Conservation (phyloP, 441 rosid species). For the Erodium texanum region DNA sequence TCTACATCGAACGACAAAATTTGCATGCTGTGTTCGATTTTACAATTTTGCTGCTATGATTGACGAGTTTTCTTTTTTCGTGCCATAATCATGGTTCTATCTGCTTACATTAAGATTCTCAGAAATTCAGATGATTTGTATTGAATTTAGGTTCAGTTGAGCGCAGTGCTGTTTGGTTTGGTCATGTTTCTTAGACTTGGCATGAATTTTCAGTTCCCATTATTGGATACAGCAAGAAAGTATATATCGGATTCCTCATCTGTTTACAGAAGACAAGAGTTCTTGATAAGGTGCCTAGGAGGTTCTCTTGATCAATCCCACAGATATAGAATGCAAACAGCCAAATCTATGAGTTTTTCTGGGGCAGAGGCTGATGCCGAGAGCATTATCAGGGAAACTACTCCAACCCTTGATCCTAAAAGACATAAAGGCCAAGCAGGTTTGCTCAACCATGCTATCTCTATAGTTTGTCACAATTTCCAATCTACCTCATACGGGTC, state of each 20-base stretch:
- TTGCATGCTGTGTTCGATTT: background rate
- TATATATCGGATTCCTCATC: conserved; percentile 30
- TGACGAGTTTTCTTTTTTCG: no score
- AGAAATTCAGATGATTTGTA: background rate
- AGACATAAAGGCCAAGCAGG: conserved; percentile 96
- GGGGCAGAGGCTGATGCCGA: conserved; percentile 62
- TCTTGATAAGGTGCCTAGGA: conserved; percentile 41
- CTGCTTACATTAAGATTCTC: background rate
- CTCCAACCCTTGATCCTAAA: conserved; percentile 47
- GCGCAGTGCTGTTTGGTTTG: conserved; percentile 8
- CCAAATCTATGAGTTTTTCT: conserved; percentile 18
- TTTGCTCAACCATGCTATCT: conserved; percentile 20
- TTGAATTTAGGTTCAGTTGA: background rate
- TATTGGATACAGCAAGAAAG: conserved; percentile 20
- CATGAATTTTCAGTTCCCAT: conserved; percentile 31
- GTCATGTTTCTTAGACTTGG: conserved; percentile 47
- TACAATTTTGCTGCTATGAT: background rate
- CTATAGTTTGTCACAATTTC: background rate
- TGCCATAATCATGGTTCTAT: background rate
- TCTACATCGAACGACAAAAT: background rate
- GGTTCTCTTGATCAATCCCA: conserved; percentile 10
- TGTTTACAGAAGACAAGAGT: conserved; percentile 60
- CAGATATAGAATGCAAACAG: conserved; percentile 29
- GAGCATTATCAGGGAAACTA: conserved; percentile 45
- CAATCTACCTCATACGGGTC: background rate